Evolutionary conservation across 73 alveolate species (phyloP), one percentile per base, ranked within the genome.

Genomic region (Paraurostyla sp.): DNA sequence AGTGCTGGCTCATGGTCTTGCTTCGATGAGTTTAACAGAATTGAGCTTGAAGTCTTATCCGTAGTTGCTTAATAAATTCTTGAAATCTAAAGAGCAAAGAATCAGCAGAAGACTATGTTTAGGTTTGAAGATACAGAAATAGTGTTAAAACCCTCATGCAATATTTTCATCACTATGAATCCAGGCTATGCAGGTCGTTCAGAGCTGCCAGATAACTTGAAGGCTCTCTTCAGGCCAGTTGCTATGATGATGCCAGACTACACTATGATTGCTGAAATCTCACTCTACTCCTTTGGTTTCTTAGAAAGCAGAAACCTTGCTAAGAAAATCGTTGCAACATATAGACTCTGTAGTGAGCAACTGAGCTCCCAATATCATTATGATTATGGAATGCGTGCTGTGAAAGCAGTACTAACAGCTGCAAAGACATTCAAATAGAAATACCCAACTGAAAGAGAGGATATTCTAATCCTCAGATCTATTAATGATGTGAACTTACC

Each of bases 141-240:
- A 54, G 80, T 86, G 48, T 89, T 97, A 59, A 87, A 95, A 86
- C 94, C 97, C 40, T 91, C 98, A 41, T 97, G 97, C 80, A 92
- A 96, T 73, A 97, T 97, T n/a, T 97, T 97, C 82, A 97, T 97
- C 76, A 97, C 99, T 18, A 97, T 97, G 99, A 97, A 97, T 92
- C 99, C 99, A n/a, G 99, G 99, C 46, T 97, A 97, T 94, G 99
- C 98, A 52, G 99, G 99, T n/a, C 93, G 99, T 84, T 92, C 99
- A 29, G 99, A 97, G 76, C 89, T 97, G 83, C 98, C 98, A 57
- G 97, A 97, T 88, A 90, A 97, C 80, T 91, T 97, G 71, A 96
- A 95, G 58, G 99, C 99, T 38, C 92, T 97, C 35, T 97, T 95
- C 88, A 91, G 98, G 92, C 96, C 97, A 27, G 95, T 95, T 40